These are phyloP conservation scores for Ananas comosus DNA, from an alignment of 176 grass and related monocot species.

Conservation along the genomic window DNA sequence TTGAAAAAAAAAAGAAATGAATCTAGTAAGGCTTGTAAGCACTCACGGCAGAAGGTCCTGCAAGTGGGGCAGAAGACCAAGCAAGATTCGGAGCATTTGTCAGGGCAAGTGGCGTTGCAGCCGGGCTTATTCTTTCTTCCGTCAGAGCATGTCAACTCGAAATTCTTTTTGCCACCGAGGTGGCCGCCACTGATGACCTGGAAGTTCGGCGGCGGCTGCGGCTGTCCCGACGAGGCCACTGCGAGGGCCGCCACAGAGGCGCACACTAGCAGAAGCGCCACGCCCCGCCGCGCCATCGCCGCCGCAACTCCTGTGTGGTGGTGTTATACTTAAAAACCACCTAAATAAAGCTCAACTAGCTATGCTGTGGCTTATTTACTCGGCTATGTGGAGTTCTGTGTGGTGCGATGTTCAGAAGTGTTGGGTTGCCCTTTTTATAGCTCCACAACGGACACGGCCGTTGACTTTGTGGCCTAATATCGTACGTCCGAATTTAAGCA, in stretches of 20 bases:
- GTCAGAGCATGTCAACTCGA: not conserved
- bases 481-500: too few species aligned
- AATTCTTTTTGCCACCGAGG: slow-evolving; percentile 7
- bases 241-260: not conserved
- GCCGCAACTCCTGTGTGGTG: too few species aligned
- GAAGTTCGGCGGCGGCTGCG: not conserved
- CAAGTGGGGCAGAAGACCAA: not conserved
- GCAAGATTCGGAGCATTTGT: not conserved
- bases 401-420: too few species aligned
- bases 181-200: not conserved
- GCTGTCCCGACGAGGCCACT: not conserved
- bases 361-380: too few species aligned
- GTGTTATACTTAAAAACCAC: too few species aligned
- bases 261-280: not conserved
- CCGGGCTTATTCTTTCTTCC: accelerated
- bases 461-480: too few species aligned
- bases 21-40: not conserved
- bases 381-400: too few species aligned
- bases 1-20: too few species aligned
- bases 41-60: not conserved
- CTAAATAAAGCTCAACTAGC: too few species aligned
- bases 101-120: not conserved
- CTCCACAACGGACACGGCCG: too few species aligned
- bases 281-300: too few species aligned
- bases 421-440: too few species aligned